phyloP scores from a whole-genome alignment of 2,329 filamentous ascomycete species.

The Penicillium sp. region DNA sequence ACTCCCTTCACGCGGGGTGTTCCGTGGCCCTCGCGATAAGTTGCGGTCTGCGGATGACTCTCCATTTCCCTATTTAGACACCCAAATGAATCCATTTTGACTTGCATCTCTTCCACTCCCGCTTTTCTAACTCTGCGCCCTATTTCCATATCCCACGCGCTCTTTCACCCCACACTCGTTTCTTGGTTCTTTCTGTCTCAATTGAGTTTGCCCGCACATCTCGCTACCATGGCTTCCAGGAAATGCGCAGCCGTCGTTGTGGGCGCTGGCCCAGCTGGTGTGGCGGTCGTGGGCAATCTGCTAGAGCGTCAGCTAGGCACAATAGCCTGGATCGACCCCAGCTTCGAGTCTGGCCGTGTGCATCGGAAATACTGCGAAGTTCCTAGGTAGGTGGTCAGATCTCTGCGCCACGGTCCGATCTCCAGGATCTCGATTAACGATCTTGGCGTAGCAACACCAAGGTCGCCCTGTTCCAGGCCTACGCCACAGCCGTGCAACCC shows the following conservation, averaged over 20 bases:
- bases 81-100: constrained; percentile 17
- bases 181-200: neutral
- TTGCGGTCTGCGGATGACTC: constrained; percentile 8
- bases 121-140: neutral
- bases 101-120: neutral
- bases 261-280: constrained; percentile 60
- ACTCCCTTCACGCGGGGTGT: too few relatives aligned
- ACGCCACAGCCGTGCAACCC: constrained; percentile 55
- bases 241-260: constrained; percentile 59
- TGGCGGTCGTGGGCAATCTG: constrained; percentile 63
- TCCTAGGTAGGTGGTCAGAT: constrained; percentile 47
- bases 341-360: constrained; percentile 57
- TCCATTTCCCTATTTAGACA: constrained; percentile 20
- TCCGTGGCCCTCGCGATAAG: neutral
- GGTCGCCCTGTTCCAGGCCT: constrained; percentile 60
- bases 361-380: constrained; percentile 61
- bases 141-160: neutral
- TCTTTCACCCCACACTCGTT: neutral
- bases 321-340: constrained; percentile 62
- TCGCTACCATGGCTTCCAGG: constrained; percentile 28
- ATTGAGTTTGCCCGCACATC: neutral
- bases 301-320: constrained; percentile 56
- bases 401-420: neutral
- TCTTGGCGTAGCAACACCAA: constrained; percentile 57
- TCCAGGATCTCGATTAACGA: neutral